Conservation (phyloP, 495 filamentous ascomycete genomes). For the Trichoderma parareesei region DNA sequence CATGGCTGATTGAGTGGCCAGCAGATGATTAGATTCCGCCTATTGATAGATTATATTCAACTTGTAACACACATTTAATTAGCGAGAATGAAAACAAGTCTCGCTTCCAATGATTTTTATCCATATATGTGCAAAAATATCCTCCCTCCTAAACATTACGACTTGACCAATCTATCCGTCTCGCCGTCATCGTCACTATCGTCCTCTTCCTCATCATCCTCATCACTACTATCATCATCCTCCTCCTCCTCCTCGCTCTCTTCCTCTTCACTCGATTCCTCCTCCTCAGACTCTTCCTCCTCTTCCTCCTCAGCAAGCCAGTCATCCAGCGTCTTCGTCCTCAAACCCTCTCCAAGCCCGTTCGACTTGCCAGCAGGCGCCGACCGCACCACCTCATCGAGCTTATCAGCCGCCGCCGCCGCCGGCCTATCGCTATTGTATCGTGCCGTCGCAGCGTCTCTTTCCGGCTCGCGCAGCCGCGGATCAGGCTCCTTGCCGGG, state of each 20-base stretch:
- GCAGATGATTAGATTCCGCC: neutral
- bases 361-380: slow-evolving; percentile 26
- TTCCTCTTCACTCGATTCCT: slow-evolving; percentile 16
- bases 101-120: neutral
- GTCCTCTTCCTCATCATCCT: slow-evolving; percentile 34
- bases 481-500: slow-evolving; percentile 72
- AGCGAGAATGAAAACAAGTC: too few species aligned
- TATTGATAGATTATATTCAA: neutral
- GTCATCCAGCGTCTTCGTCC: slow-evolving; percentile 72
- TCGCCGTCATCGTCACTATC: slow-evolving; percentile 28
- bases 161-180: slow-evolving; percentile 38
- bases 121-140: neutral
- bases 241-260: slow-evolving; percentile 31
- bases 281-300: slow-evolving; percentile 20
- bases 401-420: slow-evolving; percentile 54
- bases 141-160: neutral
- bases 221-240: slow-evolving; percentile 45
- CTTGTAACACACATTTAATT: too few species aligned
- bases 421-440: slow-evolving; percentile 30
- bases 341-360: slow-evolving; percentile 30
- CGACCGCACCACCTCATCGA: slow-evolving; percentile 57
- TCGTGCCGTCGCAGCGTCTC: slow-evolving; percentile 19
- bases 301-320: slow-evolving; percentile 72
- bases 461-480: slow-evolving; percentile 51
- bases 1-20: too few species aligned